Conservation (phyloP, 345 rosid genomes). For the Cardamine occulta region DNA sequence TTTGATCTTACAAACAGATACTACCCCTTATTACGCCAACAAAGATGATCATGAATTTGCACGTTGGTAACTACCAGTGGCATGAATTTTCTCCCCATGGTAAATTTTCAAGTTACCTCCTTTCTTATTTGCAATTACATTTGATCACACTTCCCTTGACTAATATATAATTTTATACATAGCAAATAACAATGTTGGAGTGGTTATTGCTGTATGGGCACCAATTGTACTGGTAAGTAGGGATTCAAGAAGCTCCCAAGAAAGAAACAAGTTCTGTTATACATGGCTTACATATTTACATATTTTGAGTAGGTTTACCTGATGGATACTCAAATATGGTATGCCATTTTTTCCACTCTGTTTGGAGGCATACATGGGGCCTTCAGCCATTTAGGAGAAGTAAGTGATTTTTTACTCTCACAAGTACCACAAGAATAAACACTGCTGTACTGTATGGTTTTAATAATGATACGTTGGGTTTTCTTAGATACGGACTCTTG, state of each 20-base stretch:
- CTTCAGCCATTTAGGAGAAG: conserved; percentile 97
- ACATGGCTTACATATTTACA: conserved; percentile 10
- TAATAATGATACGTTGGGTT: conserved; percentile 22
- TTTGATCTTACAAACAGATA: conserved; percentile 58
- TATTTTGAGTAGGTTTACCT: conserved; percentile 67
- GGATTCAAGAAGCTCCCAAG: conserved; percentile 21
- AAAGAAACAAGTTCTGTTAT: background rate
- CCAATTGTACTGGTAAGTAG: conserved; percentile 82
- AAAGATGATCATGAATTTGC: conserved; percentile 71
- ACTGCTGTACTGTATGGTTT: background rate
- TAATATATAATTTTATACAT: conserved; percentile 36
- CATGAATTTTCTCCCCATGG: conserved; percentile 82
- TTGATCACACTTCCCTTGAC: conserved; percentile 11
- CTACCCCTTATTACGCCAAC: conserved; percentile 79
- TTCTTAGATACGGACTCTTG: conserved; percentile 86
- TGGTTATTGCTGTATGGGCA: conserved; percentile 85
- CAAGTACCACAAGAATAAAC: conserved; percentile 3
- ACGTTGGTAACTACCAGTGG: conserved; percentile 67
- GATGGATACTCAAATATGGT: conserved; percentile 97
- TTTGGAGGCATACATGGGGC: conserved; percentile 97
- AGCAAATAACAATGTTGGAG: conserved; percentile 76
- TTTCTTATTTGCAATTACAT: conserved; percentile 14
- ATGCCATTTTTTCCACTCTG: conserved; percentile 86
- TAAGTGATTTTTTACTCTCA: conserved; percentile 43
- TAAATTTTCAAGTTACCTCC: conserved; percentile 39